Evolutionary conservation across 192 early-diverging fungal species (phyloP).

Genomic region (Geosiphon pyriformis): DNA sequence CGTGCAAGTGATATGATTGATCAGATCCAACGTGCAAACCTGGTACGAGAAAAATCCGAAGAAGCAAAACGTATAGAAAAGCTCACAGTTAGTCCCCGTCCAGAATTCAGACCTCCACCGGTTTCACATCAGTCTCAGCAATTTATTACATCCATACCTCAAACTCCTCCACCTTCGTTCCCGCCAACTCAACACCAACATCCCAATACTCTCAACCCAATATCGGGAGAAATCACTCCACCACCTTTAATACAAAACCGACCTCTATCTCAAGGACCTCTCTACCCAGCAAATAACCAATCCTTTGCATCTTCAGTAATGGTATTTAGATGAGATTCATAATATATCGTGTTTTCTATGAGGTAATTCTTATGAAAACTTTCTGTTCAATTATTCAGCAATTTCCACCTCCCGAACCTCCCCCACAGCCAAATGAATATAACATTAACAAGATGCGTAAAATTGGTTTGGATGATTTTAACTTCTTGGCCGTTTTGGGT

Average conservation of each 20-base stretch:
- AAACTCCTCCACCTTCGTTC: conserved; percentile 17
- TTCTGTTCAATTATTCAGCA: no score
- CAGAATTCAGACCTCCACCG: conserved; percentile 29
- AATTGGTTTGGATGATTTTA: conserved; percentile 88
- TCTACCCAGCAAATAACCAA: not conserved
- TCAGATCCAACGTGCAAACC: conserved; percentile 66
- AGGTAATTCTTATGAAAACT: no score
- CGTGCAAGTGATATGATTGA: conserved; percentile 81
- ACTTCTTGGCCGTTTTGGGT: conserved; percentile 89
- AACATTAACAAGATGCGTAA: conserved; percentile 38
- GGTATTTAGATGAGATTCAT: no score
- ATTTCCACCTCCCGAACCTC: not conserved
- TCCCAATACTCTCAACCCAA: no score
- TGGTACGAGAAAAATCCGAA: conserved; percentile 29
- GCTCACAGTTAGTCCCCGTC: conserved; percentile 28
- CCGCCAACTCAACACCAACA: conserved; percentile 32
- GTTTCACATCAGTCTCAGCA: conserved; percentile 31
- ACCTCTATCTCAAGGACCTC: not conserved
- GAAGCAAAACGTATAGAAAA: conserved; percentile 36
- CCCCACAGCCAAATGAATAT: not conserved
- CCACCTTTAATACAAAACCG: not conserved
- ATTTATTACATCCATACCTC: conserved; percentile 22
- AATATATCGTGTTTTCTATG: no score
- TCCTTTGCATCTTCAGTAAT: no score
- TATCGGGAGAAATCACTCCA: no score